Conservation (phyloP, 768 basidiomycete species). For the Leucosporidium scottii region DNA sequence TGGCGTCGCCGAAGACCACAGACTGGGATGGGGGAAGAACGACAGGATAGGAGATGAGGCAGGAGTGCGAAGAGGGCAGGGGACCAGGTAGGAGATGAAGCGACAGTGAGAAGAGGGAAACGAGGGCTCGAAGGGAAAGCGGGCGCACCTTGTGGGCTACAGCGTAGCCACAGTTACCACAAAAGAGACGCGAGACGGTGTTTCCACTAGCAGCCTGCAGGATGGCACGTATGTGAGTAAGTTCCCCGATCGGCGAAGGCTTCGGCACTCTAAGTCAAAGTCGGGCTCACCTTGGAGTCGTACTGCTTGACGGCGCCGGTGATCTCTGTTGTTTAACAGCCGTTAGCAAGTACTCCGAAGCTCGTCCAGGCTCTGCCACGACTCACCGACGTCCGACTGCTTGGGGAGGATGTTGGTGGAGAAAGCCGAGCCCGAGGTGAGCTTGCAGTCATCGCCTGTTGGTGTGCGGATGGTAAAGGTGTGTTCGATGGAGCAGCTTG, state of each 20-base stretch:
- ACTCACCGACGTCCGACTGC: slow-evolving; percentile 20
- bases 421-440: slow-evolving; percentile 32
- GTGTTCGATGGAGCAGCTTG: no score
- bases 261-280: neutral
- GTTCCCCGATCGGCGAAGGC: no score
- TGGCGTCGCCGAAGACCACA: slow-evolving; percentile 34
- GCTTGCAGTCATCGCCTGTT: slow-evolving; percentile 32
- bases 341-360: no score
- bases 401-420: slow-evolving; percentile 35
- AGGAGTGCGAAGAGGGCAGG: no score
- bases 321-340: neutral
- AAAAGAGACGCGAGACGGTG: slow-evolving; percentile 35
- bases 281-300: slow-evolving; percentile 29
- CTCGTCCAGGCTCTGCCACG: no score
- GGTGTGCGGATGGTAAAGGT: no score
- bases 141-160: slow-evolving; percentile 29
- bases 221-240: no score
- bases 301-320: slow-evolving; percentile 32
- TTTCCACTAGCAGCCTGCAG: neutral
- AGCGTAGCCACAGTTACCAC: slow-evolving; percentile 34
- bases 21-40: slow-evolving; percentile 1
- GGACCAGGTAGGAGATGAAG: no score
- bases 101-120: no score
- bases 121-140: no score
- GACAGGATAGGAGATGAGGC: no score